phyloP scores from a whole-genome alignment of 2,329 filamentous ascomycete species.

The Cercospora sp. region DNA sequence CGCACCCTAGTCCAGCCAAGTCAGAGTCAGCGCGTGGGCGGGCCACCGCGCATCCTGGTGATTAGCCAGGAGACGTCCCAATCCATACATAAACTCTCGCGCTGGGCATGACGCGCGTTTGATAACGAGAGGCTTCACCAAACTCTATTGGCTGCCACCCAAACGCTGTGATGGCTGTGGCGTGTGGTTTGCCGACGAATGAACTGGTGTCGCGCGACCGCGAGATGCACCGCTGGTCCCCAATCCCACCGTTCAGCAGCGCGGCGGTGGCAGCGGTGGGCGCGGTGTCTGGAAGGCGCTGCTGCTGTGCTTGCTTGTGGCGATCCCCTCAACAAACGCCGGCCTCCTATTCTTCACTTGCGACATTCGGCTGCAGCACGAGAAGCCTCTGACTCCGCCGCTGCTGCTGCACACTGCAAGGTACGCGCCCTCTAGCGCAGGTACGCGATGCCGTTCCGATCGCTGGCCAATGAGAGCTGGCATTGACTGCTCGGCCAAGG shows the following conservation, averaged over 20 bases:
- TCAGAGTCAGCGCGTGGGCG: slow-evolving; percentile 7
- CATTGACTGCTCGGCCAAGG: neutral
- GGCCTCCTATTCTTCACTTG: neutral
- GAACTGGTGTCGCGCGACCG: neutral
- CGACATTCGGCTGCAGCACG: neutral
- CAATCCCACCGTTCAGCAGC: neutral
- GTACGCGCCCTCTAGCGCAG: slow-evolving; percentile 1
- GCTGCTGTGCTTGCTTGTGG: neutral
- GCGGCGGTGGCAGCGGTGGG: neutral
- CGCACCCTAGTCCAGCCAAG: neutral
- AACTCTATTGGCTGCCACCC: neutral
- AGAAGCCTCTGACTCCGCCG: neutral
- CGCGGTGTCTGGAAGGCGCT: neutral
- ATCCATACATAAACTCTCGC: slow-evolving; percentile 2
- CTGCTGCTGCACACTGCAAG: neutral
- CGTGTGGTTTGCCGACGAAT: neutral
- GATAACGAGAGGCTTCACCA: neutral
- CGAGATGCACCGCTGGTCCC: neutral
- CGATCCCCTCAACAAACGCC: neutral
- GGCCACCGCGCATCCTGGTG: neutral
- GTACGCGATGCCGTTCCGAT: slow-evolving; percentile 1
- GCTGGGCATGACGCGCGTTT: neutral
- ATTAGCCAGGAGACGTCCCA: slow-evolving; percentile 3
- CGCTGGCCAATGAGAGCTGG: neutral
- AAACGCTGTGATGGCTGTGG: slow-evolving; percentile 3